These are phyloP conservation scores for Dioscorea zingiberensis DNA, from an alignment of 106 monocot species.

Conservation along the genomic window DNA sequence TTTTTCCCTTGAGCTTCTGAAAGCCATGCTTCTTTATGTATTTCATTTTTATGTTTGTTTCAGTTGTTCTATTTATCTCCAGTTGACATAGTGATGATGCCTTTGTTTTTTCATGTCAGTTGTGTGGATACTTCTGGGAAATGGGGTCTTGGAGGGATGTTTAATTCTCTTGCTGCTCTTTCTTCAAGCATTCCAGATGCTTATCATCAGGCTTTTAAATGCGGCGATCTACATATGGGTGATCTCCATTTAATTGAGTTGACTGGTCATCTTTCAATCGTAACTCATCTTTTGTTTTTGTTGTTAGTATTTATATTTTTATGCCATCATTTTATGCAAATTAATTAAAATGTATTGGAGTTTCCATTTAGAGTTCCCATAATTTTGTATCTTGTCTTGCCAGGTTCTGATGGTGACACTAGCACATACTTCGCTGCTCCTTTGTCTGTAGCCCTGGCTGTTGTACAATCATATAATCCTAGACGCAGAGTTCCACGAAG, in stretches of 20 bases:
- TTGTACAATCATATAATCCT: conserved; percentile 92
- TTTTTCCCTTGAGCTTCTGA: not conserved
- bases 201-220: conserved; percentile 71
- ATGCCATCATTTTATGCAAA: no score
- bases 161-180: conserved; percentile 65
- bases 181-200: conserved; percentile 62
- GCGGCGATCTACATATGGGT: conserved; percentile 75
- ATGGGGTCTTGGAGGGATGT: conserved; percentile 95
- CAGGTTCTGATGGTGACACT: conserved; percentile 28
- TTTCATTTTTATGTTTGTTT: not conserved
- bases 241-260: conserved; percentile 82
- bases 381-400: no score
- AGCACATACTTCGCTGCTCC: conserved; percentile 10
- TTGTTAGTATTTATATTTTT: no score
- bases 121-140: conserved; percentile 88
- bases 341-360: no score
- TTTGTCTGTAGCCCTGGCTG: conserved; percentile 74
- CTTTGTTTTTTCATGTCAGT: conserved; percentile 30
- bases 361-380: no score
- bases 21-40: not conserved
- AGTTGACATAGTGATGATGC: not conserved
- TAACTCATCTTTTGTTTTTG: not conserved
- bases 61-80: no score
- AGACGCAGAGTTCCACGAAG: conserved; percentile 85
- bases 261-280: conserved; percentile 37